Percentiles rank a stretch among this genome's conserved stretches.
Evolutionary conservation across 108 stramenopile genomes (phyloP).

Genomic region (Nitzschia inconspicua): DNA sequence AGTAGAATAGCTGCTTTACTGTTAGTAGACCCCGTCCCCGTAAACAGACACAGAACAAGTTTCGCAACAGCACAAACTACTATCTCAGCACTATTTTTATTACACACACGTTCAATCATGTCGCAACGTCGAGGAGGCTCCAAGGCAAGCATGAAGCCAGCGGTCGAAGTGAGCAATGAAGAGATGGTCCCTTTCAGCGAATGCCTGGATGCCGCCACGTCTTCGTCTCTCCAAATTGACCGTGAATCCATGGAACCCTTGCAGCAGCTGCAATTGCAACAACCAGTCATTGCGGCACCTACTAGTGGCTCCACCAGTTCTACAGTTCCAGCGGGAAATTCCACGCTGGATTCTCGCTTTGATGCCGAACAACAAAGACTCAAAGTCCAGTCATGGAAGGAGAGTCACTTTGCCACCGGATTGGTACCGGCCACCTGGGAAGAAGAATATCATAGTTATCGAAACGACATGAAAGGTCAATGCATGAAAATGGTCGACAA

Average conservation of each 20-base stretch:
- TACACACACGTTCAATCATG: too few relatives aligned
- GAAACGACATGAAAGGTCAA: slow-evolving; percentile 27
- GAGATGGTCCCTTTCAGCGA: slow-evolving; percentile 29
- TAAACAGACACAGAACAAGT: too few relatives aligned
- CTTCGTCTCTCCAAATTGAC: neutral
- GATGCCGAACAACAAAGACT: slow-evolving; percentile 5
- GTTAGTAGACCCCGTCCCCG: too few relatives aligned
- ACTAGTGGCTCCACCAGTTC: too few relatives aligned
- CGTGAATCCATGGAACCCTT: neutral
- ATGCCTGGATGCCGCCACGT: slow-evolving; percentile 3
- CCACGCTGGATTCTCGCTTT: too few relatives aligned
- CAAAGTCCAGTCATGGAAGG: slow-evolving; percentile 47
- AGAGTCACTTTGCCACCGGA: slow-evolving; percentile 68
- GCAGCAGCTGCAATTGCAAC: too few relatives aligned
- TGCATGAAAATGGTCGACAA: slow-evolving; percentile 34
- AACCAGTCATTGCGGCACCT: neutral
- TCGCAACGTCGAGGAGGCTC: slow-evolving; percentile 24
- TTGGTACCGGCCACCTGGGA: slow-evolving; percentile 48
- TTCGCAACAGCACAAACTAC: too few relatives aligned
- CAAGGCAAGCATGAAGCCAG: neutral
- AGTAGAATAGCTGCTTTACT: too few relatives aligned
- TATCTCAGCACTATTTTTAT: too few relatives aligned
- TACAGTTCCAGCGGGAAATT: too few relatives aligned
- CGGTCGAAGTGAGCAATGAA: neutral
- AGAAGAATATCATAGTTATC: slow-evolving; percentile 5